These are phyloP conservation scores for Hanseniaspora mollemarum DNA, from an alignment of 805 yeast genomes.

Conservation along the genomic window DNA sequence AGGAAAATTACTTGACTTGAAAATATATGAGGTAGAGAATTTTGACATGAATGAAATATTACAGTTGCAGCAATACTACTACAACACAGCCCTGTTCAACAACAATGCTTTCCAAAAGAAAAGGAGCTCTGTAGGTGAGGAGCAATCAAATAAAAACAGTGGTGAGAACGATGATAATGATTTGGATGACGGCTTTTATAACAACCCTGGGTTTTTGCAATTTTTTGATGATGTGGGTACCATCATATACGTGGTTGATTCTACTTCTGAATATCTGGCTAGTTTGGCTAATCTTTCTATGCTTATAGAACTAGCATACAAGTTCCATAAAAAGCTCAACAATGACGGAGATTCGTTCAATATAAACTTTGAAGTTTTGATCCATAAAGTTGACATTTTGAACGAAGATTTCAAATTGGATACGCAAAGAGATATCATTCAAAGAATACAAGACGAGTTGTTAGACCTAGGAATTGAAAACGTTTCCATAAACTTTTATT, in stretches of 20 bases:
- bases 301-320: slow-evolving; percentile 77
- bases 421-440: slow-evolving; percentile 93
- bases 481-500: slow-evolving; percentile 78
- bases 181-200: slow-evolving; percentile 10
- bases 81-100: slow-evolving; percentile 1
- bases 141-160: neutral
- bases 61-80: slow-evolving; percentile 9
- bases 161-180: slow-evolving; percentile 5
- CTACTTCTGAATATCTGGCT: slow-evolving; percentile 87
- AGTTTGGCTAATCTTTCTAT: slow-evolving; percentile 81
- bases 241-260: slow-evolving; percentile 84
- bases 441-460: slow-evolving; percentile 85
- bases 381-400: slow-evolving; percentile 91
- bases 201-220: slow-evolving; percentile 28
- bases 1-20: slow-evolving; percentile 10
- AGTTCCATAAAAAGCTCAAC: slow-evolving; percentile 71
- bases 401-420: slow-evolving; percentile 88
- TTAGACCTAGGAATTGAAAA: slow-evolving; percentile 77
- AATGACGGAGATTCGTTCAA: slow-evolving; percentile 30
- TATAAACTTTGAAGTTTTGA: slow-evolving; percentile 53
- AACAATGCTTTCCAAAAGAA: neutral
- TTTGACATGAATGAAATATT: slow-evolving; percentile 15
- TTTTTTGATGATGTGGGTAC: slow-evolving; percentile 78
- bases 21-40: slow-evolving; percentile 13
- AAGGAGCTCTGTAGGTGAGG: neutral